phyloP scores from a whole-genome alignment of 2,329 filamentous ascomycete species.

The Podosphaera xanthii region DNA sequence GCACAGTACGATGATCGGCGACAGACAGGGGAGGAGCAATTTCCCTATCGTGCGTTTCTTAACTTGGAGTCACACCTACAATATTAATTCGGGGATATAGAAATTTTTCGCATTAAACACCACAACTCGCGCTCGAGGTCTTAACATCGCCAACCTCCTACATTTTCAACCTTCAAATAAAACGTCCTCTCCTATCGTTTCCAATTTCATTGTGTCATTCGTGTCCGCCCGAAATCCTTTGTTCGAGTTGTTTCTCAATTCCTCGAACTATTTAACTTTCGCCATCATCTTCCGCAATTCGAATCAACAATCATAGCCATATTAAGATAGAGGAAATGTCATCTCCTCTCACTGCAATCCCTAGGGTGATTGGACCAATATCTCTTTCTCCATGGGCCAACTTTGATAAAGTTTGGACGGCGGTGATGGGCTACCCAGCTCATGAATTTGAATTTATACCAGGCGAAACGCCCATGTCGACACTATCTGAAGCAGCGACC shows the following conservation, averaged over 20 bases:
- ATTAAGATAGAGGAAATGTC: background rate
- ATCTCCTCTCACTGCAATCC: background rate
- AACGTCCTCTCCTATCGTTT: background rate
- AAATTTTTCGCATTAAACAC: background rate
- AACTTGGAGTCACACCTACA: background rate
- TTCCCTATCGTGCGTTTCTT: background rate
- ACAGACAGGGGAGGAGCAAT: background rate
- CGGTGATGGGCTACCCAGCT: conserved; percentile 56
- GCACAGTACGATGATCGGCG: background rate
- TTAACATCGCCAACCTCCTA: background rate
- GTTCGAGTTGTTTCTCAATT: too few species aligned
- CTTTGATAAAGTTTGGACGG: conserved; percentile 70
- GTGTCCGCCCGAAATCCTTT: too few species aligned
- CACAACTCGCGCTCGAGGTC: background rate
- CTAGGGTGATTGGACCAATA: background rate
- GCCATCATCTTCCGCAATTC: too few species aligned
- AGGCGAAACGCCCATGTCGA: conserved; percentile 74
- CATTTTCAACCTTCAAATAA: background rate
- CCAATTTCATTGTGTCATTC: too few species aligned
- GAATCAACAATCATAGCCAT: too few species aligned
- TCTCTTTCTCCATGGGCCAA: conserved; percentile 45
- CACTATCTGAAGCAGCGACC: conserved; percentile 57
- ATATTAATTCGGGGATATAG: background rate
- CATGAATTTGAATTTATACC: conserved; percentile 68
- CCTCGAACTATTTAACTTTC: too few species aligned